These are phyloP conservation scores for Ustilago bromivora DNA, from an alignment of 1,284 basidiomycete species.

Conservation along the genomic window DNA sequence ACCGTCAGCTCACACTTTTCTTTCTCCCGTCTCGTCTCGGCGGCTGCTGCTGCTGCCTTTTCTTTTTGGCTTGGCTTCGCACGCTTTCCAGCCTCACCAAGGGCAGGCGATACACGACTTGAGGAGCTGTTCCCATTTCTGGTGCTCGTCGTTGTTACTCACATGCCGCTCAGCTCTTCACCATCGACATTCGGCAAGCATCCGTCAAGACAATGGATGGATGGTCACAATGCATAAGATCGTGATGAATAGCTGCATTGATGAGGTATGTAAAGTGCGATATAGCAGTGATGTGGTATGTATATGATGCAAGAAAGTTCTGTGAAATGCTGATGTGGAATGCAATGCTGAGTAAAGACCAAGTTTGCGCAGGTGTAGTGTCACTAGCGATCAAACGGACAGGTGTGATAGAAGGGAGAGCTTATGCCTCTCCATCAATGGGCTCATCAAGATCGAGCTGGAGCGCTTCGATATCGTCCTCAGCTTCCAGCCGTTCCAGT, in stretches of 20 bases:
- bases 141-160: background rate
- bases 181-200: background rate
- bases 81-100: background rate
- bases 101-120: background rate
- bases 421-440: constrained; percentile 1
- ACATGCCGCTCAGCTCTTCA: background rate
- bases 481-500: constrained; percentile 20
- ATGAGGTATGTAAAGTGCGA: background rate
- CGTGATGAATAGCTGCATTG: background rate
- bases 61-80: too few species aligned
- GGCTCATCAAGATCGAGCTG: constrained; percentile 30
- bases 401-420: background rate
- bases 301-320: background rate
- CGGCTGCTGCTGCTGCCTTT: background rate
- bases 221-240: background rate
- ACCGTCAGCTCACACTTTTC: background rate
- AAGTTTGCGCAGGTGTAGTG: background rate
- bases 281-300: constrained; percentile 1
- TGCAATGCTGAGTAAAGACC: background rate
- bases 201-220: background rate
- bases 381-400: background rate
- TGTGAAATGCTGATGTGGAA: background rate
- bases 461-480: constrained; percentile 27
- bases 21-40: background rate
- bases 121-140: background rate